Conservation (phyloP, 176 grass and related monocot species). For the Hsuehochloa calcarea region DNA sequence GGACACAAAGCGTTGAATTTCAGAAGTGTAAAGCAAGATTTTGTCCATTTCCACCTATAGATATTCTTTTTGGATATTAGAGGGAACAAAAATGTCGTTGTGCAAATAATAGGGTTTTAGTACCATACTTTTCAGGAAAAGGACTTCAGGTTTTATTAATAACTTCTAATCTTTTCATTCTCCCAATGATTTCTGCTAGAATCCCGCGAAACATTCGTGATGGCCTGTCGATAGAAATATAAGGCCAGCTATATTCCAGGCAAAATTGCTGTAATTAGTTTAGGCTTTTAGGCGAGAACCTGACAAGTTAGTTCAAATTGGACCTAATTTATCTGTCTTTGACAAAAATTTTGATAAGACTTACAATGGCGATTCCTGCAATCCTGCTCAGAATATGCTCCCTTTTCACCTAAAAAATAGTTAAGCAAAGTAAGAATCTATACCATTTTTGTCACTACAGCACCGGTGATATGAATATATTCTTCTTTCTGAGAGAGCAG, state of each 20-base stretch:
- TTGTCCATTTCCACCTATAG: not conserved
- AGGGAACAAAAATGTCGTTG: not conserved
- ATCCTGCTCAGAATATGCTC: not conserved
- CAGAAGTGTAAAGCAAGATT: not conserved
- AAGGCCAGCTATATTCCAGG: not conserved
- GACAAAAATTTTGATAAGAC: not conserved
- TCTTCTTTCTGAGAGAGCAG: not conserved
- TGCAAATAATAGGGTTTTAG: not conserved
- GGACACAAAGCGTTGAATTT: not conserved
- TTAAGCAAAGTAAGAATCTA: not conserved
- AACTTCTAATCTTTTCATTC: not conserved
- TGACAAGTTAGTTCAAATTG: not conserved
- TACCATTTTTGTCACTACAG: constrained; percentile 2
- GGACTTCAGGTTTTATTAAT: not conserved
- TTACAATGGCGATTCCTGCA: not conserved
- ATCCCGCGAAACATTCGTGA: not conserved
- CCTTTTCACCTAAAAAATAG: not conserved
- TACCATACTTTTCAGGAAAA: not conserved
- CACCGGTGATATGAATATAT: not conserved
- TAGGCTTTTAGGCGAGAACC: not conserved
- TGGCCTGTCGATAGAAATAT: not conserved
- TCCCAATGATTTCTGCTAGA: not conserved
- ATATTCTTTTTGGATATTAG: not conserved
- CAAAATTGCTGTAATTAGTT: not conserved
- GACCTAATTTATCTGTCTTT: not conserved